Evolutionary conservation across 768 basidiomycete species (phyloP), one percentile per base, ranked within the genome.

Genomic region (Lentinus tigrinus): DNA sequence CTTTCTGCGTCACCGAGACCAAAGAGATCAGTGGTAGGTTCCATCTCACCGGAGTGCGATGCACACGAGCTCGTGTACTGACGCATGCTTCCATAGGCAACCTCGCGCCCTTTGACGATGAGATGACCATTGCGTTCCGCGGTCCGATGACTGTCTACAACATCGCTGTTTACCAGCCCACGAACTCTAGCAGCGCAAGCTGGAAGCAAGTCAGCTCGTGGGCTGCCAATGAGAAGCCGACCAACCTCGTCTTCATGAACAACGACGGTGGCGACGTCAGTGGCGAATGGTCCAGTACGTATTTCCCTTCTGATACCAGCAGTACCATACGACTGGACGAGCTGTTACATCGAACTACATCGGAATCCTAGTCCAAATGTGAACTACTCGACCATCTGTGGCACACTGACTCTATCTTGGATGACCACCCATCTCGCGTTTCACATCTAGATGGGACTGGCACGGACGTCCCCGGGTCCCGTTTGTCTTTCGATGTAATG

Each of bases 191-290:
- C 16, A 48, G 47, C 14, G 62, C 67, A 11, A 67, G 65, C 10
- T 70, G 69, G 69, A 62, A 61, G 55, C 58, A 57, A 52, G 57
- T 58, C 40, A 70, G 69, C 42, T 62, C 65, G n/a, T 70, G 66
- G 66, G 54, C 56, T 5, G 51, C 58, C 1, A 60, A 61, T 43
- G 6, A 57, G 34, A 8, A 51, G 34, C 57, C 67, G 14, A 44
- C 51, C 27, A 70, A 70, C 58, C 57, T 69, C 40, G 69, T 70
- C 24, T 70, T 70, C 62, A 70, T 70, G 69, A 69, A 69, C 67
- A 70, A 70, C 64, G 53, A 57, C 40, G 69, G 69, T 24, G 69
- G 69, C 11, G 53, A 56, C 19, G 52, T 38, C 17, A 66, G 65
- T 27, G 69, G 69, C 27, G 64, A 61, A 34, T 70, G 66, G 66